phyloP scores from a whole-genome alignment of 441 rosid genomes.

The Raphanus hybrid region DNA sequence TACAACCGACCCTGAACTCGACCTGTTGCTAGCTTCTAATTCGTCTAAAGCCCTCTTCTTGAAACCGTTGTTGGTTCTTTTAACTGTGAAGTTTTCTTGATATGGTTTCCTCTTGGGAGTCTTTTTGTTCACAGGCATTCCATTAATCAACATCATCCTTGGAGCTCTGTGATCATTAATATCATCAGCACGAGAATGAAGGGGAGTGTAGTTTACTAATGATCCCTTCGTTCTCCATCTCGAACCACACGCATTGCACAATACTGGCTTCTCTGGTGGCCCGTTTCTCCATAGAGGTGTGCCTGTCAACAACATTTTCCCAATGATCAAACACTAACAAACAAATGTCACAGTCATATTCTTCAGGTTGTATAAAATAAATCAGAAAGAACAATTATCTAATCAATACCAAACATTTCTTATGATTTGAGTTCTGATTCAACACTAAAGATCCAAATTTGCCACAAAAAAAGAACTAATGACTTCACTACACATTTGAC shows the following conservation, averaged over 20 bases:
- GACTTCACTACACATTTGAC: slow-evolving; percentile 7
- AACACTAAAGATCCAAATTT: slow-evolving; percentile 23
- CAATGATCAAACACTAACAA: slow-evolving; percentile 23
- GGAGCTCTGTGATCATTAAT: slow-evolving; percentile 62
- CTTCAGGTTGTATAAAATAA: not conserved
- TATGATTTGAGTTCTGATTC: slow-evolving; percentile 17
- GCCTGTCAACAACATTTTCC: slow-evolving; percentile 43
- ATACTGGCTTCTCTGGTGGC: slow-evolving; percentile 98
- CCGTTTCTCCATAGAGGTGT: slow-evolving; percentile 99
- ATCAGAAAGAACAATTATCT: slow-evolving; percentile 25
- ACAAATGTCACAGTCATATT: slow-evolving; percentile 19
- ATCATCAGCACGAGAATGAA: slow-evolving; percentile 82
- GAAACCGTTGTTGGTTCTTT: slow-evolving; percentile 54
- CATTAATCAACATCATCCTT: slow-evolving; percentile 48
- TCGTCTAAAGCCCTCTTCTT: slow-evolving; percentile 71
- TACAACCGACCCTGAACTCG: slow-evolving; percentile 97
- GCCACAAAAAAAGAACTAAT: not conserved
- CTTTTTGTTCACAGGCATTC: slow-evolving; percentile 62
- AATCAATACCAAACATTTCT: slow-evolving; percentile 40
- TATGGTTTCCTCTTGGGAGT: slow-evolving; percentile 66
- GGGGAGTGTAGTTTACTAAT: slow-evolving; percentile 88
- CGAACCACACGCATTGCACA: slow-evolving; percentile 99
- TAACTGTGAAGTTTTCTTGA: slow-evolving; percentile 48
- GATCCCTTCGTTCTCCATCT: slow-evolving; percentile 99
- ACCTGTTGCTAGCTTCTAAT: slow-evolving; percentile 76